Conservation (phyloP, 2,329 filamentous ascomycete species). For the Talaromyces sp. region DNA sequence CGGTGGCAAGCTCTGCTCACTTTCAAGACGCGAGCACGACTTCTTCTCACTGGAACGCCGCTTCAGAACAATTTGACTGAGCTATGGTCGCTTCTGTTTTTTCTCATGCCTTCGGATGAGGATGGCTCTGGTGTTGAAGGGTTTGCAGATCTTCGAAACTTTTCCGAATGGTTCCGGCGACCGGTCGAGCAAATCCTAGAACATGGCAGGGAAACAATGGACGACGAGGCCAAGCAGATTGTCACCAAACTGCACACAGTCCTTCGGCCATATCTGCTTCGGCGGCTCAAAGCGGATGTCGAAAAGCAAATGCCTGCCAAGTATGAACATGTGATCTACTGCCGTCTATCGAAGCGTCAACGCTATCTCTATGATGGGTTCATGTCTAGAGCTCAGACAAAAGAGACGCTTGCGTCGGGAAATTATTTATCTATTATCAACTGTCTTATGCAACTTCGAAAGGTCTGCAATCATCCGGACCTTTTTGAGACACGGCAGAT, state of each 20-base stretch:
- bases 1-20: conserved; percentile 92
- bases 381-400: conserved; percentile 81
- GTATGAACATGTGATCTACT: conserved; percentile 95
- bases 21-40: conserved; percentile 81
- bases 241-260: conserved; percentile 93
- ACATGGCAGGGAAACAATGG: conserved; percentile 87
- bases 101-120: conserved; percentile 83
- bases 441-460: conserved; percentile 92
- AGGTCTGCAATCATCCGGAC: conserved; percentile 98
- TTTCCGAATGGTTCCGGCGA: conserved; percentile 91
- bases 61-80: conserved; percentile 96
- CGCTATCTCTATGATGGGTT: conserved; percentile 96
- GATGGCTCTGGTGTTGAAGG: conserved; percentile 72
- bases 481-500: conserved; percentile 94
- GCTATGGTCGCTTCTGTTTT: conserved; percentile 94
- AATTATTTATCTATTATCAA: conserved; percentile 99
- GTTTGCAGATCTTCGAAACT: conserved; percentile 92
- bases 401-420: conserved; percentile 80
- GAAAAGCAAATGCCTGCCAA: conserved; percentile 99
- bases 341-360: conserved; percentile 89
- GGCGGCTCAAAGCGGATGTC: conserved; percentile 89
- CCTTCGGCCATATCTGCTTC: conserved; percentile 81
- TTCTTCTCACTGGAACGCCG: conserved; percentile 88
- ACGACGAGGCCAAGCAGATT: conserved; percentile 85
- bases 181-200: conserved; percentile 95